Evolutionary conservation across 2,329 filamentous ascomycete genomes (phyloP), one percentile per base, ranked within the genome.

Genomic region (Diplocarpon rosae): DNA sequence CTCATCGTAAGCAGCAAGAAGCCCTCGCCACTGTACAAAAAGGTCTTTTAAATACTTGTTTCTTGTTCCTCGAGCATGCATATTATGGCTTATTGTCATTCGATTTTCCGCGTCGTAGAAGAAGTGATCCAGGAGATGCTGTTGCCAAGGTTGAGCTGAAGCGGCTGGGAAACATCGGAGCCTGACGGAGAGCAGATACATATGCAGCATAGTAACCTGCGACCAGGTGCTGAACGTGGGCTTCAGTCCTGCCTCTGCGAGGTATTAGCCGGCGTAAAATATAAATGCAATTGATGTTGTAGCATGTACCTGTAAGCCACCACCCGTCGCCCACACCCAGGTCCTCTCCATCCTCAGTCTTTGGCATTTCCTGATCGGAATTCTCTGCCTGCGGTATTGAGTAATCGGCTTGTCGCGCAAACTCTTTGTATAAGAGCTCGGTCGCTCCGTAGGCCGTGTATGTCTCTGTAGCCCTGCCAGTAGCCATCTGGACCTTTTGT

Each of bases 181-280:
- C 45, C 89, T 83, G 37, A 85, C 83, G 44, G 85, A 84, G 48
- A 96, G 66, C 47, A 95, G 75, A 70, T 95, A 96, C 75, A 98
- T 84, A 70, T 98, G 90, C 47, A 98, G 75, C 73, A 95, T 94
- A 30, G 89, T 92, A 36, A 96, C 82, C 65, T 96, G 89, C 15
- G 88, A 85, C 92, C 92, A 98, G 45, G 85, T 90, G 61, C 82
- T 89, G 65, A 98, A 98, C 0, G 88, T 96, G 1, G 88, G 85
- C 28, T 76, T 72, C 14, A 98, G 76, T 20, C 76, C 76, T 52
- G 95, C 77, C 41, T 81, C 86, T 94, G 57, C 10, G 6, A 12
- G 10, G 14, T 12, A 30, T 29, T n/a, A 14, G 11, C 17, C 14
- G 9, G 9, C 13, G 10, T 14, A 20, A 20, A 24, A 24, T 28